Evolutionary conservation across 306 rosid genomes (phyloP), one percentile per base, ranked within the genome.

Genomic region (Morella rubra): DNA sequence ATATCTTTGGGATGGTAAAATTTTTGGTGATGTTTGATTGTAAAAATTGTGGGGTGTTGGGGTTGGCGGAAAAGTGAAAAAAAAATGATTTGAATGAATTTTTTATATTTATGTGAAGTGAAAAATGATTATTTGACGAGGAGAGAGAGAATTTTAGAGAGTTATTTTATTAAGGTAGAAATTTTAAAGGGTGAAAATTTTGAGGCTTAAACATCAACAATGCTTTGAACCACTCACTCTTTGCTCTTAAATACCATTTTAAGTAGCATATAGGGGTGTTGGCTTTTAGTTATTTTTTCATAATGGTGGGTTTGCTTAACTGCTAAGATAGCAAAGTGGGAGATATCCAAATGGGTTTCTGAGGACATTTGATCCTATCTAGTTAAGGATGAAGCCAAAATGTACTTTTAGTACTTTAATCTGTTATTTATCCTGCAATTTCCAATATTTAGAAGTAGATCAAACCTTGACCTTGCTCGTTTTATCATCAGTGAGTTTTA

Each of bases 381-480:
- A 62, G 10, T 37, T 3, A 8, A 16, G 69, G 27, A 32, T 4
- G 18, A 64, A 64, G 69, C 22, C 10, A 11, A 19, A 37, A 16
- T 11, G 47, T 14, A 64, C 27, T 14, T 40, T 64, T 14, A 58
- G 32, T 73, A 64, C 76, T 79, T 20, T 46, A 5, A 67, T n/a
- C 69, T 47, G 44, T 66, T 22, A 37, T 68, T 53, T 53, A 69
- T 8, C 59, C 73, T 64, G 19, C n/a, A 65, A 10, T 64, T 77
- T 69, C 73, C 73, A 64, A 37, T 5, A 64, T 40, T 64, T 41
- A 16, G 4, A 2, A 45, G 32, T 20, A 42, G 73, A 76, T 76
- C 50, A 40, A 58, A 44, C 6, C 32, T 51, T 42, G 5, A 62
- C 70, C 24, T 80, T 64, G 45, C 19, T 32, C 32, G n/a, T 54